These are phyloP conservation scores for Neurospora sp. DNA, from an alignment of 495 filamentous ascomycete genomes.

Conservation along the genomic window DNA sequence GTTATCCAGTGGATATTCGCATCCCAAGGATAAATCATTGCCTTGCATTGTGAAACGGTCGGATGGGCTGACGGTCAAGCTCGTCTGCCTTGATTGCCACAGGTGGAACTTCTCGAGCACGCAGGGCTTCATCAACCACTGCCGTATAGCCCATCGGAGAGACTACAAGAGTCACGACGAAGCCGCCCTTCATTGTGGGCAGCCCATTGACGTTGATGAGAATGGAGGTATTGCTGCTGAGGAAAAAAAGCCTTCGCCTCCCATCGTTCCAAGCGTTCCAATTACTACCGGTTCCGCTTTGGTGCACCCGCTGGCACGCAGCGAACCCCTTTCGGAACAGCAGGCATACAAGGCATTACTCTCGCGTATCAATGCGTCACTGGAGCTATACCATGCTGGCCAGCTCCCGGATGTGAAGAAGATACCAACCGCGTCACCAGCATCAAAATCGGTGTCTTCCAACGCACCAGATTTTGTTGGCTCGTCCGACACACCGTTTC, in stretches of 20 bases:
- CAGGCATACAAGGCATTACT: constrained; percentile 40
- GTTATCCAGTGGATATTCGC: constrained; percentile 60
- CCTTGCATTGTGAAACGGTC: constrained; percentile 43
- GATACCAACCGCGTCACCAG: constrained; percentile 22
- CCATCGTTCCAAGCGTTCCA: constrained; percentile 1
- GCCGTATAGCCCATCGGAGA: constrained; percentile 83
- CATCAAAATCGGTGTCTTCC: not conserved
- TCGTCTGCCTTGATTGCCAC: constrained; percentile 82
- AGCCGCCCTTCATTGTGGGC: constrained; percentile 80
- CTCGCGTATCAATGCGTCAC: constrained; percentile 36
- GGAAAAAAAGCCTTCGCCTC: constrained; percentile 33
- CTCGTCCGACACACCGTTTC: constrained; percentile 62
- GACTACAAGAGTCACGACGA: constrained; percentile 92
- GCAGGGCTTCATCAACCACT: constrained; percentile 97
- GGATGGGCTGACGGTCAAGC: constrained; percentile 53
- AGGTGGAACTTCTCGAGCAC: constrained; percentile 86
- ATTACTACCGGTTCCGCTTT: constrained; percentile 34
- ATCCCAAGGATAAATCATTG: constrained; percentile 53
- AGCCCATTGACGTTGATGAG: constrained; percentile 63
- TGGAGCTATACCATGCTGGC: constrained; percentile 35
- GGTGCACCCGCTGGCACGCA: constrained; percentile 61
- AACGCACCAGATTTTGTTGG: constrained; percentile 36
- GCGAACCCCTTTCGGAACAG: constrained; percentile 44
- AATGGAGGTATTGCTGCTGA: constrained; percentile 44
- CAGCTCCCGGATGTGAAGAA: constrained; percentile 33